These are phyloP conservation scores for Apodospora peruviana DNA, from an alignment of 495 filamentous ascomycete genomes.

Conservation along the genomic window DNA sequence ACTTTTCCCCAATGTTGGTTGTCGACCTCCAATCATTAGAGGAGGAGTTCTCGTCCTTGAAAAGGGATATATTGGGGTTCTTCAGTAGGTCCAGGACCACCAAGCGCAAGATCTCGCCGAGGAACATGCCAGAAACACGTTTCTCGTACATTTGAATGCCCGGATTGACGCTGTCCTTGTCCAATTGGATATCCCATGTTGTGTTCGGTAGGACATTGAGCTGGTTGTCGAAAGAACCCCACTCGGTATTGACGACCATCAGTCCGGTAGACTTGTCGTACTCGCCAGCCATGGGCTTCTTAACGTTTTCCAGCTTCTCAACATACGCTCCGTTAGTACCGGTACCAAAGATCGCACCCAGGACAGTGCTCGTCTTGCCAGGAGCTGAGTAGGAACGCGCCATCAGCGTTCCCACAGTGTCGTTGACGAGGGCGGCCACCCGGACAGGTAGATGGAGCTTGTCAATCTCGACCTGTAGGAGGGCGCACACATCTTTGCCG, in stretches of 20 bases:
- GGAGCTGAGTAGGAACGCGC: conserved; percentile 91
- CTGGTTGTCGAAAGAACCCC: conserved; percentile 96
- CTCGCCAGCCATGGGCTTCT: conserved; percentile 57
- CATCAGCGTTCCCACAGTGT: conserved; percentile 97
- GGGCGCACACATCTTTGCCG: conserved; percentile 87
- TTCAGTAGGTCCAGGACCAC: conserved; percentile 63
- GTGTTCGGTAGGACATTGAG: conserved; percentile 83
- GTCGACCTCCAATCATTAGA: conserved; percentile 60
- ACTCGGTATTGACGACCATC: conserved; percentile 98
- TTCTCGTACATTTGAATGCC: conserved; percentile 99
- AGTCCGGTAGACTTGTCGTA: conserved; percentile 80
- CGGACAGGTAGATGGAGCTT: conserved; percentile 78
- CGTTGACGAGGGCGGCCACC: conserved; percentile 92
- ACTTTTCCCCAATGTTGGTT: conserved; percentile 57
- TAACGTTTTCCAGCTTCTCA: conserved; percentile 64
- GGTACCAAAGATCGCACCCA: conserved; percentile 92
- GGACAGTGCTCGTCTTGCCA: conserved; percentile 75
- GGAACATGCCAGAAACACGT: conserved; percentile 95
- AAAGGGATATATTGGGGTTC: conserved; percentile 55
- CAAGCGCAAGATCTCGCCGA: conserved; percentile 87
- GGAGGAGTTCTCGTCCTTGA: conserved; percentile 61
- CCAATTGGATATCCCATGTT: conserved; percentile 71
- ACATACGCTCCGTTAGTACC: conserved; percentile 95
- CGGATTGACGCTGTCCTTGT: conserved; percentile 79
- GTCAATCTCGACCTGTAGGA: conserved; percentile 90